Evolutionary conservation across 1,284 basidiomycete species (phyloP), one percentile per base, ranked within the genome.

Genomic region (Serendipita sp.): DNA sequence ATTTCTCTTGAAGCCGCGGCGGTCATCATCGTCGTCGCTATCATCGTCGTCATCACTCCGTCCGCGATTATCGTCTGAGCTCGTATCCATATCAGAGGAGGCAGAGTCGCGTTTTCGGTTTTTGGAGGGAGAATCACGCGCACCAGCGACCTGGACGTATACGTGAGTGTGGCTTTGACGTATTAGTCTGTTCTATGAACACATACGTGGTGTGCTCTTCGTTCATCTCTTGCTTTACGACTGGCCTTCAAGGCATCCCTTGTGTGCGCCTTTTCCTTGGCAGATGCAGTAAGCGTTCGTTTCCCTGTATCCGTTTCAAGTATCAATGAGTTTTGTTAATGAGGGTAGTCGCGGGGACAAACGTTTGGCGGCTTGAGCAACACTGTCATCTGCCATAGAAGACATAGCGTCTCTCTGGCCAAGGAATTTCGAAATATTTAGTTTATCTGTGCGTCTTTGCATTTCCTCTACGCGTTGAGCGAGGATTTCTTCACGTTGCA

Each of bases 401-500:
- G 74, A 74, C 26, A 78, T 73, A 55, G 75, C 73, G 64, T 75
- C 74, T 74, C 84, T 83, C 70, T 87, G 79, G 15, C 77, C 79
- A 65, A 90, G 79, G 80, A 96, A 83, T 67, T 85, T 82, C 44
- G 87, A 83, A 2, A 96, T 75, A 66, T 87, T 83, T 58, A 81
- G 78, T 68, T 84, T 82, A 74, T 93, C 89, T 67, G 84, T 79
- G 64, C 84, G 78, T 66, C 83, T 80, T 70, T 91, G 87, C 74
- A 88, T 82, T 73, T 93, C 85, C 65, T 93, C 92, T 53, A 83
- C 77, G 5, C 93, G 83, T 62, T 82, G 77, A 0, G 89, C 85
- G 12, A 97, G 79, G 61, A 92, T 87, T 30, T 84, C 83, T 73
- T 97, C 93, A 55, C 94, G 82, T 66, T 94, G 88, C 66, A 96